Evolutionary conservation across 1,284 basidiomycete species (phyloP), one percentile per base, ranked within the genome.

Genomic region (Mycena sp.): DNA sequence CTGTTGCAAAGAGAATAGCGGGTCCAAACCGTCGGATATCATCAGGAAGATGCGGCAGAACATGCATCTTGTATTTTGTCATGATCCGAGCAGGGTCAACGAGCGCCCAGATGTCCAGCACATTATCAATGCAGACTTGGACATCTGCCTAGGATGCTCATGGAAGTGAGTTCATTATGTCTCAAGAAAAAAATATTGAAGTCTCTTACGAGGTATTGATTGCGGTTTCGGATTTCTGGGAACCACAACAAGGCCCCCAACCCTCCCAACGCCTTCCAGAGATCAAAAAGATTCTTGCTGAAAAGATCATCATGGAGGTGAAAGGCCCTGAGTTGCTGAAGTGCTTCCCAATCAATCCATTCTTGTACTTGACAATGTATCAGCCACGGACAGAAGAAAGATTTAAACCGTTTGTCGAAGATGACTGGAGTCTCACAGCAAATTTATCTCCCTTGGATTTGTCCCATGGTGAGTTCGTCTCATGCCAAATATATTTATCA

Each of bases 401-500:
- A 3, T 55, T 67, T 11, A 79, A 67, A 14, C 77, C 78, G 43
- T 71, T 63, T 6, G 71, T 70, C 1, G 62, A 69, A 6, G 73
- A 68, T 2, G 68, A 66, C 21, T 72, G 63, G 0, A 80, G 71
- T 1, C 76, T 67, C 3, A 56, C 30, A 1, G 72, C 67, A 58
- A 79, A 77, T 2, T 52, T 23, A 2, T 69, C 67, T 2, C 72
- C 63, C 21, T 74, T 55, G 16, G 69, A 67, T 11, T 64, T 57
- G n/a, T 66, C 54, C 75, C 75, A 75, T 4, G 23, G 11, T 23
- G 64, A 69, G 43, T 56, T 64, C 2, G 71, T 71, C 3, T 69
- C 58, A 53, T 74, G 67, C 78, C 78, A 81, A 4, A 74, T n/a
- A 63, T 81, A 80, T 58, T 80, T 81, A 17, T 72, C 71, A 21